A percentile compares a stretch with the other conserved stretches of the same genome.
phyloP scores from a whole-genome alignment of 768 basidiomycete genomes.

The Tricholoma hemisulphureum region DNA sequence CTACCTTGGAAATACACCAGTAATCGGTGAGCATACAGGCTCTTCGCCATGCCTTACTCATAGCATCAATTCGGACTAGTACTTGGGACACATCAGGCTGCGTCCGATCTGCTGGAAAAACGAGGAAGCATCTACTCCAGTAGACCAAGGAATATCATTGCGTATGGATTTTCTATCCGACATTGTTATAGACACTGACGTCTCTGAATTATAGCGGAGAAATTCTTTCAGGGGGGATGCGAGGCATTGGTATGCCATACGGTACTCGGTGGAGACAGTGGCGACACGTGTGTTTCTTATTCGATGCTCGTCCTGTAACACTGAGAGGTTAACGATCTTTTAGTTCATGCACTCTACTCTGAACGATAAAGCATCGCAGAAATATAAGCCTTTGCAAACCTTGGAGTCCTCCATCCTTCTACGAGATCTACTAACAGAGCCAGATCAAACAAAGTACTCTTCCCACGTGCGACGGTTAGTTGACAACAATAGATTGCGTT shows the following conservation, averaged over 20 bases:
- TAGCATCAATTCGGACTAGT: conserved; percentile 11
- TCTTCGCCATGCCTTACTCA: not conserved
- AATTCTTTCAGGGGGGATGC: conserved; percentile 31
- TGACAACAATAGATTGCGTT: not conserved
- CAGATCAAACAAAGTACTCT: not conserved
- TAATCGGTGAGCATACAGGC: conserved; percentile 14
- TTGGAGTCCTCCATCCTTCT: conserved; percentile 8
- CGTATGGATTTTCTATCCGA: conserved; percentile 16
- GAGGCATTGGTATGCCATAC: conserved; percentile 32
- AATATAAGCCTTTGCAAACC: conserved; percentile 10
- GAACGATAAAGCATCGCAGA: conserved; percentile 5
- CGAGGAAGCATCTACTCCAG: conserved; percentile 34
- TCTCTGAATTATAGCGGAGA: conserved; percentile 20
- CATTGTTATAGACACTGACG: not conserved
- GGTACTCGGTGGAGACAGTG: conserved; percentile 32
- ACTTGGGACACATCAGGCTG: conserved; percentile 28
- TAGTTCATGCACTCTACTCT: conserved; percentile 9
- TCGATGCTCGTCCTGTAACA: not conserved
- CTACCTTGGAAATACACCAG: conserved; percentile 20
- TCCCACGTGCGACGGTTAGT: conserved; percentile 4
- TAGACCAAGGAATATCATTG: conserved; percentile 31
- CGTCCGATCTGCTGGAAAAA: conserved; percentile 33
- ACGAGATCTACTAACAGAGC: conserved; percentile 9
- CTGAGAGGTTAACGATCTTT: not conserved
- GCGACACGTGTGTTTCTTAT: conserved; percentile 25